Conservation (phyloP, 495 filamentous ascomycete genomes). For the Podospora conica region DNA sequence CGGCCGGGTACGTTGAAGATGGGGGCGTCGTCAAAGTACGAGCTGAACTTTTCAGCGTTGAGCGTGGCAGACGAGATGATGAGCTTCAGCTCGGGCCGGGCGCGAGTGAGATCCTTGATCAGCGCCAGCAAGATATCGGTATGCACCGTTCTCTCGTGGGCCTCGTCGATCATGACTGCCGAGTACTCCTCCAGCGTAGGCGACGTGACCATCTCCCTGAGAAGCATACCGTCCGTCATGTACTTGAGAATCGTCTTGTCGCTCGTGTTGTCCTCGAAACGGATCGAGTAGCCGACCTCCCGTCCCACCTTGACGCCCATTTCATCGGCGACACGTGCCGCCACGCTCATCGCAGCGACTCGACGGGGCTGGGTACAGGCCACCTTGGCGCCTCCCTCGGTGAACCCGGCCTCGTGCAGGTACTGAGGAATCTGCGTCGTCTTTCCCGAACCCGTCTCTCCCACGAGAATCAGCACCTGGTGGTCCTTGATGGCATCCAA, state of each 20-base stretch:
- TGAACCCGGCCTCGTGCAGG: constrained; percentile 86
- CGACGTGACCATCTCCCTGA: constrained; percentile 86
- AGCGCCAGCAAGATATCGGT: constrained; percentile 90
- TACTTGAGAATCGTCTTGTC: constrained; percentile 94
- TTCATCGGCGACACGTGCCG: constrained; percentile 89
- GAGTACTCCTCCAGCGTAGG: constrained; percentile 81
- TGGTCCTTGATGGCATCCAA: constrained; percentile 66
- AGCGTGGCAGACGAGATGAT: constrained; percentile 94
- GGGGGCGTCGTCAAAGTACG: constrained; percentile 90
- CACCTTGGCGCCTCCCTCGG: constrained; percentile 63
- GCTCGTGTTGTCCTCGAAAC: constrained; percentile 89
- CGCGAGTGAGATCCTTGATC: constrained; percentile 85
- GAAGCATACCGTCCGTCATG: constrained; percentile 97
- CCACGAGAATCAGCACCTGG: constrained; percentile 77
- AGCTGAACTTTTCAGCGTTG: constrained; percentile 87
- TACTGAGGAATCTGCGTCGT: constrained; percentile 88
- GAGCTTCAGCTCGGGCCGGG: constrained; percentile 80
- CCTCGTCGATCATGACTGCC: constrained; percentile 93
- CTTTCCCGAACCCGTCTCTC: constrained; percentile 85
- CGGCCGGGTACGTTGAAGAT: constrained; percentile 96
- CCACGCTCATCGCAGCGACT: constrained; percentile 95
- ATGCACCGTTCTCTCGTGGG: constrained; percentile 86
- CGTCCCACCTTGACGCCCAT: constrained; percentile 86
- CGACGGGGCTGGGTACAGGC: constrained; percentile 86
- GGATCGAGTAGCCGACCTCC: constrained; percentile 91